phyloP scores from a whole-genome alignment of 2,329 filamentous ascomycete genomes.

The Stagonosporopsis cucurbitacearum region DNA sequence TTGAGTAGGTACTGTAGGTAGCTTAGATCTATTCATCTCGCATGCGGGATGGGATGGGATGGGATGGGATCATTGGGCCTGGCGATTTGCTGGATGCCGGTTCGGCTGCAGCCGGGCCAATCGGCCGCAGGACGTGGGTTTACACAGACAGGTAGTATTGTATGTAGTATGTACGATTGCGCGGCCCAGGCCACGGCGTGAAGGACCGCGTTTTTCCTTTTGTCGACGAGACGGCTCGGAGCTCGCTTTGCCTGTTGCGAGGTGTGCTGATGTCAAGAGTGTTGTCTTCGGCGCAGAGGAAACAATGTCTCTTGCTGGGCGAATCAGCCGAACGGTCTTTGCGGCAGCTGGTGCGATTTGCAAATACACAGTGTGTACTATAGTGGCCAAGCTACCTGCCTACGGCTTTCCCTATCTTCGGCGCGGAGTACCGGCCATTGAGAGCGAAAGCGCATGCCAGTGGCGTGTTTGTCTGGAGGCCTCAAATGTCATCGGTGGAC shows the following conservation, averaged over 20 bases:
- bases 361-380: too few relatives aligned
- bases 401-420: not conserved
- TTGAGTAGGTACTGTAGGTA: too few relatives aligned
- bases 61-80: too few relatives aligned
- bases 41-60: not conserved
- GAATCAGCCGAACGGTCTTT: not conserved
- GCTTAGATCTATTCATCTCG: slow-evolving; percentile 14
- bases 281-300: not conserved
- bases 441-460: not conserved
- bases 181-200: not conserved
- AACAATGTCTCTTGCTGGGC: not conserved
- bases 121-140: not conserved
- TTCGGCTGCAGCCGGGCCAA: slow-evolving; percentile 13
- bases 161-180: too few relatives aligned
- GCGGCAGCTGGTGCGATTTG: too few relatives aligned
- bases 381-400: too few relatives aligned
- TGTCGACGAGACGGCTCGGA: not conserved
- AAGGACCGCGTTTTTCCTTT: too few relatives aligned
- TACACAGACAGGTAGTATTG: too few relatives aligned
- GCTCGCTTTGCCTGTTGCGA: not conserved
- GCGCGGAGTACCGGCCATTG: not conserved
- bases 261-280: slow-evolving; percentile 6
- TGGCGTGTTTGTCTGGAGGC: not conserved
- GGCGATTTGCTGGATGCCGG: not conserved
- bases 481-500: not conserved